A percentile compares a stretch with the other conserved stretches of the same genome.
phyloP scores from a whole-genome alignment of 2,329 filamentous ascomycete species.

The Diaporthe ampelina region DNA sequence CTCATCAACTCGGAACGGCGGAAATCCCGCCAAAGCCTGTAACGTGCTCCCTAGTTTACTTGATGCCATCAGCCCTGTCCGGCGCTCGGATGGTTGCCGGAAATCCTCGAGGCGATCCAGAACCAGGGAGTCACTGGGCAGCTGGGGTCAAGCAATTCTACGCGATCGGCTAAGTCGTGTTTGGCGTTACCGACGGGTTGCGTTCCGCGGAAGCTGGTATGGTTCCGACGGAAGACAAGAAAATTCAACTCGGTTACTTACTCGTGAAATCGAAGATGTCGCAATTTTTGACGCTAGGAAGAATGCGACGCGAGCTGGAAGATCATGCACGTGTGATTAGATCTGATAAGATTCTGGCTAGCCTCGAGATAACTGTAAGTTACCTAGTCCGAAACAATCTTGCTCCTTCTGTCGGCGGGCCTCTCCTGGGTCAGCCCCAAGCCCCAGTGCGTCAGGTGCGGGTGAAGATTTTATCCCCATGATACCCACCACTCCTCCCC shows the following conservation, averaged over 20 bases:
- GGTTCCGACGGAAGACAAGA: neutral
- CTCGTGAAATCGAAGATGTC: neutral
- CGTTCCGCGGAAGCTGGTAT: neutral
- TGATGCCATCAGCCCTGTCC: constrained; percentile 28
- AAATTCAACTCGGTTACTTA: neutral
- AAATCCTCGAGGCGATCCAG: neutral
- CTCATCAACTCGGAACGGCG: constrained; percentile 12
- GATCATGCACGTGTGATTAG: constrained; percentile 2
- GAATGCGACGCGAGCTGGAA: neutral
- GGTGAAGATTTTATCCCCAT: neutral
- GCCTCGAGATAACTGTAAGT: neutral
- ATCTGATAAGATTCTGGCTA: constrained; percentile 3
- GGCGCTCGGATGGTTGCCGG: constrained; percentile 1
- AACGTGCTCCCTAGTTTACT: neutral
- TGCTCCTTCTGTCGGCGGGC: too few species aligned
- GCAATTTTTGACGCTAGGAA: neutral
- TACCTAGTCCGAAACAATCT: too few species aligned
- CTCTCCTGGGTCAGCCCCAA: neutral
- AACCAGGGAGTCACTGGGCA: neutral
- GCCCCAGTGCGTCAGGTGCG: neutral
- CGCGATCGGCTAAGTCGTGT: neutral
- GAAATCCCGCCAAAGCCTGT: constrained; percentile 6
- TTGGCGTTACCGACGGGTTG: neutral
- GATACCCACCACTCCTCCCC: neutral
- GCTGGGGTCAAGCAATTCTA: neutral